These are phyloP conservation scores for Backusella luteola DNA, from an alignment of 192 early-diverging fungal genomes.

Conservation along the genomic window DNA sequence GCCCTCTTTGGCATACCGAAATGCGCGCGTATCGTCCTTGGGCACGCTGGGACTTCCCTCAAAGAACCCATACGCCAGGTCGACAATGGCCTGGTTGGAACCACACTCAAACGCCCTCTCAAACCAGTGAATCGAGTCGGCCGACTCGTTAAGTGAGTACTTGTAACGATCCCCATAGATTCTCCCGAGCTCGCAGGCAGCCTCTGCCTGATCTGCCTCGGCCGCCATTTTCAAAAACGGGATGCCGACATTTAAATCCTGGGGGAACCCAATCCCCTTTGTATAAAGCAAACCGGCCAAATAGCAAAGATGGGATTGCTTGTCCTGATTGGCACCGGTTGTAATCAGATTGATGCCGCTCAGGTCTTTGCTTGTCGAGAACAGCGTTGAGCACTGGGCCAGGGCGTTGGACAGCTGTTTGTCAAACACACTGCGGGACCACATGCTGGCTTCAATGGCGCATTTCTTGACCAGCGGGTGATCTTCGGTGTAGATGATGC, in stretches of 20 bases:
- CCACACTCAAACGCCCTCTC: slow-evolving; percentile 23
- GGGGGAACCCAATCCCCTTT: slow-evolving; percentile 23
- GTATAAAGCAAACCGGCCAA: slow-evolving; percentile 23
- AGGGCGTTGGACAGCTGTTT: slow-evolving; percentile 29
- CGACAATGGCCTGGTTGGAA: slow-evolving; percentile 24
- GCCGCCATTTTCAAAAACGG: slow-evolving; percentile 14
- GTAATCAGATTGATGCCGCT: background rate
- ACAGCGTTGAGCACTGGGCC: background rate
- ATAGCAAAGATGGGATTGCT: slow-evolving; percentile 14
- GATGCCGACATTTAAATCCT: slow-evolving; percentile 18
- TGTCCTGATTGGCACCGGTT: background rate
- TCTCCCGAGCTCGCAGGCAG: slow-evolving; percentile 30
- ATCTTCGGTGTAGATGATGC: slow-evolving; percentile 27
- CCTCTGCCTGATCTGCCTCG: slow-evolving; percentile 12
- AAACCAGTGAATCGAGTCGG: slow-evolving; percentile 25
- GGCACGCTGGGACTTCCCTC: slow-evolving; percentile 12
- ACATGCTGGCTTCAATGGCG: slow-evolving; percentile 18
- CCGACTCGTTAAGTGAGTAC: slow-evolving; percentile 13
- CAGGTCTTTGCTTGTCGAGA: background rate
- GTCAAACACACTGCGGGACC: slow-evolving; percentile 35
- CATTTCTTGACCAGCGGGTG: background rate
- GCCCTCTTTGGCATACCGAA: slow-evolving; percentile 27
- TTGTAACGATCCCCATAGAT: slow-evolving; percentile 33
- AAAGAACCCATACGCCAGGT: slow-evolving; percentile 33
- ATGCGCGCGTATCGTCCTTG: slow-evolving; percentile 25